Conservation (phyloP, 225 moss, liverwort and hornwort genomes). For the Polytrichum formosum region DNA sequence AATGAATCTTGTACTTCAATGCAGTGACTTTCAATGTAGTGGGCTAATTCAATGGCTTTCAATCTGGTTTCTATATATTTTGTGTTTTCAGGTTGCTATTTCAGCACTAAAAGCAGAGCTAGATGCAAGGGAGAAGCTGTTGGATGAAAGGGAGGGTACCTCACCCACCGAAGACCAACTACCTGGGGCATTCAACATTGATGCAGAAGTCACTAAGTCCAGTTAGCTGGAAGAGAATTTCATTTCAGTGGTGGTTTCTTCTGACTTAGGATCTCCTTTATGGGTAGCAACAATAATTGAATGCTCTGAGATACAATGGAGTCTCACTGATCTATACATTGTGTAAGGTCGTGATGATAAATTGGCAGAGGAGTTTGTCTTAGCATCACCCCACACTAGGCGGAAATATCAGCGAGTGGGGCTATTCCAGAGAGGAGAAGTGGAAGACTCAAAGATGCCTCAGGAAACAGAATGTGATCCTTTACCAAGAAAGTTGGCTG, state of each 20-base stretch:
- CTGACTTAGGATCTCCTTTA: too few species aligned
- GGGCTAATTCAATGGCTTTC: too few species aligned
- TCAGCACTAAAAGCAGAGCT: conserved; percentile 28
- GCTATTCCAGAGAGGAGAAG: conserved; percentile 7
- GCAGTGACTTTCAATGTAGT: too few species aligned
- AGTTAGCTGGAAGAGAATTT: background rate
- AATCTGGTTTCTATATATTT: background rate
- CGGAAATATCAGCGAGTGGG: conserved; percentile 22
- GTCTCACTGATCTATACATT: conserved; percentile 1
- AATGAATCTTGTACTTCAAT: too few species aligned
- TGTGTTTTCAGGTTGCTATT: conserved; percentile 28
- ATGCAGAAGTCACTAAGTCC: conserved; percentile 2
- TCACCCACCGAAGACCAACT: conserved; percentile 1
- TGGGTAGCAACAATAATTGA: too few species aligned
- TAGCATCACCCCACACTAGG: conserved; percentile 17
- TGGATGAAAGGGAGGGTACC: conserved; percentile 29
- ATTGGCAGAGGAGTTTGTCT: conserved; percentile 21
- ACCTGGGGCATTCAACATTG: conserved; percentile 14
- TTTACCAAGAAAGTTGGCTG: conserved; percentile 4
- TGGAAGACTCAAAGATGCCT: conserved; percentile 18
- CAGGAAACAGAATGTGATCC: conserved; percentile 13
- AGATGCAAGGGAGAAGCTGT: conserved; percentile 20
- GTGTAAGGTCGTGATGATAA: conserved; percentile 33
- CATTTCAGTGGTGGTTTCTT: too few species aligned
- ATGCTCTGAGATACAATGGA: conserved; percentile 3